Base-by-base conservation (phyloP, 768 basidiomycete genomes). In the Steccherinum ochraceum region DNA sequence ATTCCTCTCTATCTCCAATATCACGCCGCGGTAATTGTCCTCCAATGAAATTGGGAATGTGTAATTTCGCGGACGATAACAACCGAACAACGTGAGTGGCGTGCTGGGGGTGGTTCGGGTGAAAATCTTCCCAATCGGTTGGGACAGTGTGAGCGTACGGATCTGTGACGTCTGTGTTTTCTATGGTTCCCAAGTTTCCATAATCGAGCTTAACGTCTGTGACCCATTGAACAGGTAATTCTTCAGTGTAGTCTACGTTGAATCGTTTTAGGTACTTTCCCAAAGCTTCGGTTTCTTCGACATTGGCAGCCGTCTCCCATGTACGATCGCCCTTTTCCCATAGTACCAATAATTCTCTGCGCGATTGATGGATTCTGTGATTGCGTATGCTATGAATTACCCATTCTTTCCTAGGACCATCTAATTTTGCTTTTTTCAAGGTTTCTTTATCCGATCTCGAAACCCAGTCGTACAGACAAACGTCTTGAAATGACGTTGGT, bases 391-490 rank as follows among this genome's bases (percentile, higher is more conserved):
- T 35, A 7, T 35, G 7, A 7, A 35, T 35, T 7, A 35, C 30
- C 30, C 30, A 35, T 16, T 35, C 16, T 35, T 35, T 35, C 30
- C 16, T 35, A 35, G 30, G 7, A 7, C 16, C 16, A 7, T 35
- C 16, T 16, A 7, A 16, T 35, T 7, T 43, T 7, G 41, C 41
- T 43, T 43, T 43, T 39, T 39, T 39, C 35, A 39, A 11, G 16
- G 41, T 49, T 44, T 24, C n/a, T 11, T 40, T 24, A 19, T 24
- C 42, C 10, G 42, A 21, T 4, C 19, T 16, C 3, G 21, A 11
- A 7, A 51, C 16, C 41, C 41, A 55, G 19, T 55, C 52, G 18
- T 52, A 56, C 3, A 56, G 27, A 3, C 48, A 20, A 10, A 52
- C 26, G 24, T 45, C 35, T 21, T 56, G 45, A 39, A 45, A 42